A percentile compares a stretch with the other conserved stretches of the same genome.
phyloP scores from a whole-genome alignment of 177 flowering plant species.

The Vitis hybrid region DNA sequence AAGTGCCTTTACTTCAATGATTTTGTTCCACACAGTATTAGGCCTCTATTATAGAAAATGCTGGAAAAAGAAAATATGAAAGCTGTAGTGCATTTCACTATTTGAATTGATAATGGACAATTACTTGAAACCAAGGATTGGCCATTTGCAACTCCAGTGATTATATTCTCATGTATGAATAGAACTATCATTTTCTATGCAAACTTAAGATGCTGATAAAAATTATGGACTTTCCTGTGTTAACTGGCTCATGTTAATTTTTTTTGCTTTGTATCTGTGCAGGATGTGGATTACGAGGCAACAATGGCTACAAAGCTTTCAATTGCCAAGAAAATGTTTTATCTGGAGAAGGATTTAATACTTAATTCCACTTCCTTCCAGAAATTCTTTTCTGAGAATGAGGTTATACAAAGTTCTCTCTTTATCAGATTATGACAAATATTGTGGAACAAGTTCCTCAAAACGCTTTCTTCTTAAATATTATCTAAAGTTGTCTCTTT shows the following conservation, averaged over 20 bases:
- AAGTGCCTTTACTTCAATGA: no score
- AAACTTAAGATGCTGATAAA: neutral
- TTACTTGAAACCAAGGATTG: neutral
- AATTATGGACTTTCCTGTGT: no score
- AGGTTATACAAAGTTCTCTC: slow-evolving; percentile 41
- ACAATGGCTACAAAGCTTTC: slow-evolving; percentile 81
- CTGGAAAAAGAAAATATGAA: no score
- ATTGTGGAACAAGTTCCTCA: neutral
- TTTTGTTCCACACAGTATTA: no score
- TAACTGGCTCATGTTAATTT: neutral
- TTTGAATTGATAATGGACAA: neutral
- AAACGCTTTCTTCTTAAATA: neutral
- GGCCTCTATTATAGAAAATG: no score
- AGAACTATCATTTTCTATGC: neutral
- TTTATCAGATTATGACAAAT: neutral
- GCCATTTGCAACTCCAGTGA: neutral
- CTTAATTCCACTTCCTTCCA: slow-evolving; percentile 68
- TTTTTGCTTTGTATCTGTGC: slow-evolving; percentile 12
- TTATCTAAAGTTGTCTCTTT: no score
- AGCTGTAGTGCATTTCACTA: neutral
- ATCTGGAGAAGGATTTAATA: slow-evolving; percentile 60
- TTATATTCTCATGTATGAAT: neutral
- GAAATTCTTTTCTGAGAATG: slow-evolving; percentile 77
- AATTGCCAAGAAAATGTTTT: slow-evolving; percentile 77
- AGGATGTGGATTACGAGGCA: slow-evolving; percentile 96